A percentile compares a stretch with the other conserved stretches of the same genome.
Conservation (phyloP, 257 asterid genomes). For the Mentha longifolia region DNA sequence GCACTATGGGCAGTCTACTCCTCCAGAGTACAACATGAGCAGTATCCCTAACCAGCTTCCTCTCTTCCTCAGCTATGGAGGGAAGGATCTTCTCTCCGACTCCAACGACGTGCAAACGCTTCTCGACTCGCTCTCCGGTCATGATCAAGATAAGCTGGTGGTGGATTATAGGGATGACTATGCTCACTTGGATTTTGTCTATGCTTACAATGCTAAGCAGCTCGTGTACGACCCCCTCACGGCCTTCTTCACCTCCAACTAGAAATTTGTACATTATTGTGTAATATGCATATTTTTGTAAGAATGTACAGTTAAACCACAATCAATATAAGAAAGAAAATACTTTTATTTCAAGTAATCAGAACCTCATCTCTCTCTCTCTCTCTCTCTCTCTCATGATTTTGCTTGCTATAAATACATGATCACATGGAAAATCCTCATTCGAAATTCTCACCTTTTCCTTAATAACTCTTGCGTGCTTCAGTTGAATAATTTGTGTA, state of each 20-base stretch:
- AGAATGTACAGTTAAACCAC: not conserved
- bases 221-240: slow-evolving; percentile 53
- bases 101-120: slow-evolving; percentile 56
- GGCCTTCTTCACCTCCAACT: slow-evolving; percentile 47
- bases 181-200: slow-evolving; percentile 62
- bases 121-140: slow-evolving; percentile 38
- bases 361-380: no score
- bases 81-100: slow-evolving; percentile 53
- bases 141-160: slow-evolving; percentile 51
- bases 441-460: no score
- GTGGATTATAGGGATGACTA: slow-evolving; percentile 47
- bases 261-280: not conserved
- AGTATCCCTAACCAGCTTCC: slow-evolving; percentile 55
- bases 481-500: no score
- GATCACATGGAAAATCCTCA: no score
- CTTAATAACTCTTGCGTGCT: no score
- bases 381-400: no score
- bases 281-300: not conserved
- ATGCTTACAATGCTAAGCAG: slow-evolving; percentile 52
- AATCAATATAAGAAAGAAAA: no score
- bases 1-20: slow-evolving; percentile 59
- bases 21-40: slow-evolving; percentile 53
- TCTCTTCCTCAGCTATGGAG: slow-evolving; percentile 59
- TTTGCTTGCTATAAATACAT: no score
- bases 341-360: no score